Evolutionary conservation across 176 grass and related monocot species (phyloP).

Genomic region (Secale cereale): DNA sequence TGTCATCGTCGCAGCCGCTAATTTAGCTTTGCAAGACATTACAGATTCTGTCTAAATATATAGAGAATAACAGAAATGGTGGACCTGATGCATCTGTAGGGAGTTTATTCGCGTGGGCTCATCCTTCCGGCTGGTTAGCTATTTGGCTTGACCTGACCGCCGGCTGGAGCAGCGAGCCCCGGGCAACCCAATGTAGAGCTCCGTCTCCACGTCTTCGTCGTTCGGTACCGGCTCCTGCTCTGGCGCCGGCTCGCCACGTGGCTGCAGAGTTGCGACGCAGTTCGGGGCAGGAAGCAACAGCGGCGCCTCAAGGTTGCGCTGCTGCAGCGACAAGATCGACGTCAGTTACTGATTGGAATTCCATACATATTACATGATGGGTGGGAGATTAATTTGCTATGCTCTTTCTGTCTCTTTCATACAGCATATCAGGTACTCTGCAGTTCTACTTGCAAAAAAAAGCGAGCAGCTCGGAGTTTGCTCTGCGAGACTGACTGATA

Average conservation of each 20-base stretch:
- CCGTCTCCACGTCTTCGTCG: constrained; percentile 52
- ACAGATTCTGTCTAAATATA: not conserved
- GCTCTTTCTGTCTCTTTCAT: not conserved
- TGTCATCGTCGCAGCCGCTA: not conserved
- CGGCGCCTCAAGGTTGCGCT: constrained; percentile 3
- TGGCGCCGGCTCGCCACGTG: not conserved
- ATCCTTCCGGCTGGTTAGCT: not conserved
- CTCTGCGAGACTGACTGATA: not conserved
- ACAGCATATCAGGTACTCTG: constrained; percentile 12
- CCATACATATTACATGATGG: not conserved
- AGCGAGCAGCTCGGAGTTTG: not conserved
- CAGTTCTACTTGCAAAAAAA: not conserved
- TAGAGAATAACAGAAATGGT: not conserved
- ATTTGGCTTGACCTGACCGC: constrained; percentile 16
- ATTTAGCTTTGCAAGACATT: not conserved
- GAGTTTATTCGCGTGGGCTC: constrained; percentile 30
- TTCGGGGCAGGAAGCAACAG: not conserved
- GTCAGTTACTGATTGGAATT: not conserved
- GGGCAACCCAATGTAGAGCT: constrained; percentile 57
- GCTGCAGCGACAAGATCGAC: constrained; percentile 14
- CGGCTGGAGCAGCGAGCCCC: constrained; percentile 24
- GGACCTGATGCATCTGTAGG: not conserved
- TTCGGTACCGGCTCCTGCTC: not conserved
- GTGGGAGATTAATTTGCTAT: not conserved
- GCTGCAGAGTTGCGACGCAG: not conserved